Evolutionary conservation across 1,284 basidiomycete species (phyloP).

Genomic region (Malassezia sp.): DNA sequence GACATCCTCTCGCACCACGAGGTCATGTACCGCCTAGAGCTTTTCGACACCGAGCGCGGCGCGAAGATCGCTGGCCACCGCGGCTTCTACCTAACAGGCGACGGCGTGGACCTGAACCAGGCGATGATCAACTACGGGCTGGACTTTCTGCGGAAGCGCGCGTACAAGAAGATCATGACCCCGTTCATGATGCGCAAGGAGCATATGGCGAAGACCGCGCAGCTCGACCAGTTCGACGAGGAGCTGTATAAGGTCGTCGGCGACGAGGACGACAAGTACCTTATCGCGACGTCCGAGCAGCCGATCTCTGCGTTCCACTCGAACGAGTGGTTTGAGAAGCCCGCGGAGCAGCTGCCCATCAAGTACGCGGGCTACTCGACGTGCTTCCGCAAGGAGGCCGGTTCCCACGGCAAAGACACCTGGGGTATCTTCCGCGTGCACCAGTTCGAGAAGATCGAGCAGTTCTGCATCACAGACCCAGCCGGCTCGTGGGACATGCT

Average conservation of each 20-base stretch:
- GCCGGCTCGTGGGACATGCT: slow-evolving; percentile 77
- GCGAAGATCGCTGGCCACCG: slow-evolving; percentile 84
- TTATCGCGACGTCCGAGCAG: slow-evolving; percentile 97
- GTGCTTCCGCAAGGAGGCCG: slow-evolving; percentile 99
- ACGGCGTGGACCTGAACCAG: slow-evolving; percentile 93
- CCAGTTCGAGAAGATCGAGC: slow-evolving; percentile 97
- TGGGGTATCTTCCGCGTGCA: slow-evolving; percentile 99
- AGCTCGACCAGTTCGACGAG: slow-evolving; percentile 95
- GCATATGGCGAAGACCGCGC: slow-evolving; percentile 91
- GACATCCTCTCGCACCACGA: slow-evolving; percentile 91
- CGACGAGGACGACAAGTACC: slow-evolving; percentile 91
- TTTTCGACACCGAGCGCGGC: slow-evolving; percentile 86
- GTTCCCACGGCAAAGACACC: slow-evolving; percentile 89
- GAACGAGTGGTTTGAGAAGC: slow-evolving; percentile 93
- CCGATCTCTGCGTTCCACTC: slow-evolving; percentile 90
- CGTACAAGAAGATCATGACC: slow-evolving; percentile 88
- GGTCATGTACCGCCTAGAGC: slow-evolving; percentile 80
- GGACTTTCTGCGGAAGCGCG: slow-evolving; percentile 71
- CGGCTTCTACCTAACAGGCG: slow-evolving; percentile 88
- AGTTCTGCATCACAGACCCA: slow-evolving; percentile 86
- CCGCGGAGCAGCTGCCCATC: slow-evolving; percentile 78
- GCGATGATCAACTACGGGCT: slow-evolving; percentile 89
- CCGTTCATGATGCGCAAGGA: slow-evolving; percentile 99
- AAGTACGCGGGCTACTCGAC: slow-evolving; percentile 63
- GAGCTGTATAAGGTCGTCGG: slow-evolving; percentile 86